Evolutionary conservation across 148 eudicot genomes (phyloP).

Genomic region (Bassia scoparia): DNA sequence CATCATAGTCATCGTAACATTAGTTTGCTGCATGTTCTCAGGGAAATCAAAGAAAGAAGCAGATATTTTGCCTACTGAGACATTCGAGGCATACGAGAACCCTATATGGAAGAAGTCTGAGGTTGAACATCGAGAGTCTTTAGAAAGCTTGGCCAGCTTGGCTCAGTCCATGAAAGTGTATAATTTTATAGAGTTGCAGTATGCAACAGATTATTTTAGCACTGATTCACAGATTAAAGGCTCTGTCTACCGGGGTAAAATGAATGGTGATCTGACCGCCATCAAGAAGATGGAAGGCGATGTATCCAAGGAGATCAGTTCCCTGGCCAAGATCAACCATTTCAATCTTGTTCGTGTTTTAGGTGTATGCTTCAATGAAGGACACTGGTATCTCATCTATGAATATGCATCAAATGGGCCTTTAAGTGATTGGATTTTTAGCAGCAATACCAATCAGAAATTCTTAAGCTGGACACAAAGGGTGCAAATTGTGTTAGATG

Average conservation of each 20-base stretch:
- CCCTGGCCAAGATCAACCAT: constrained; percentile 74
- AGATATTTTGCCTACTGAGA: constrained; percentile 39
- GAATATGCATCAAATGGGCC: constrained; percentile 85
- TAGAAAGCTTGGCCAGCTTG: constrained; percentile 57
- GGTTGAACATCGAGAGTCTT: constrained; percentile 51
- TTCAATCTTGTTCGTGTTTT: constrained; percentile 65
- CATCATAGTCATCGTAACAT: constrained; percentile 23
- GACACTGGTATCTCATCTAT: constrained; percentile 75
- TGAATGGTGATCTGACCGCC: constrained; percentile 70
- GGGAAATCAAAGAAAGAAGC: constrained; percentile 32
- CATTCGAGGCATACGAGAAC: constrained; percentile 56
- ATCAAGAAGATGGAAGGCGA: constrained; percentile 77
- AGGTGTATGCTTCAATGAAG: constrained; percentile 69
- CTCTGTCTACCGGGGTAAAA: constrained; percentile 71
- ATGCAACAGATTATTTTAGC: constrained; percentile 71
- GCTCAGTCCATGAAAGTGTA: constrained; percentile 69
- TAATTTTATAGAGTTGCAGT: constrained; percentile 54
- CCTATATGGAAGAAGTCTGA: constrained; percentile 42
- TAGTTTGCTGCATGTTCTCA: constrained; percentile 34
- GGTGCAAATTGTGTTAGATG: constrained; percentile 68
- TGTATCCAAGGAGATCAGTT: constrained; percentile 62
- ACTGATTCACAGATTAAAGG: constrained; percentile 53
- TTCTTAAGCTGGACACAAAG: constrained; percentile 70
- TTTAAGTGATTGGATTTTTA: constrained; percentile 63
- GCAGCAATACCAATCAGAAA: constrained; percentile 32